These are phyloP conservation scores for Chaetomiaceae sp. DNA, from an alignment of 2,329 filamentous ascomycete genomes.

Conservation along the genomic window DNA sequence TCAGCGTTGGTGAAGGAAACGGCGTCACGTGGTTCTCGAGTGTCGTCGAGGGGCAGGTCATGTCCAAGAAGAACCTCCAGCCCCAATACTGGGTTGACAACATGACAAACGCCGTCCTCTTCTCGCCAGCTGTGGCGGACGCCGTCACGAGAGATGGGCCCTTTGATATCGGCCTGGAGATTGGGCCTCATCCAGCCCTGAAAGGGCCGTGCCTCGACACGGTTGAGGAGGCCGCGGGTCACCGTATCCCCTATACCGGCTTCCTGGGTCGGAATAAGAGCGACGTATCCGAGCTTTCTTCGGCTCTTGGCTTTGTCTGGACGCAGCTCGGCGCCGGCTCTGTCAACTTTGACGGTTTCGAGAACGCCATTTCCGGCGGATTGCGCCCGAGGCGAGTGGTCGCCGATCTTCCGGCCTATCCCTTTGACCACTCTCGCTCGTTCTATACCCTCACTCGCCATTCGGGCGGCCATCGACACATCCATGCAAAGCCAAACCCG, in stretches of 20 bases:
- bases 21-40: constrained; percentile 6
- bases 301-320: constrained; percentile 12
- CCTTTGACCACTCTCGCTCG: background rate
- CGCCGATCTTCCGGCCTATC: background rate
- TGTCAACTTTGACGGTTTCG: constrained; percentile 8
- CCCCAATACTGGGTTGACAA: constrained; percentile 26
- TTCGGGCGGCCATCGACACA: background rate
- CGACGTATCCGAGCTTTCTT: constrained; percentile 10
- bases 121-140: constrained; percentile 20
- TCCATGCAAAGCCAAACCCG: background rate
- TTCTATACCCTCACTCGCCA: background rate
- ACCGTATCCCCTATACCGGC: constrained; percentile 9
- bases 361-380: background rate
- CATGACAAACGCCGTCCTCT: constrained; percentile 25
- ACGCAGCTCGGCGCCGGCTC: background rate
- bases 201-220: constrained; percentile 33
- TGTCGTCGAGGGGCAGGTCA: background rate
- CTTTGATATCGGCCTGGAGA: constrained; percentile 29
- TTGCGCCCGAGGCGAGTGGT: background rate
- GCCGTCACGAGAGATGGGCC: background rate
- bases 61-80: background rate
- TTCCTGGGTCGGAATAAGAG: background rate
- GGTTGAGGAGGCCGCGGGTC: background rate
- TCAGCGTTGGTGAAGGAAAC: background rate
- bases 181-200: constrained; percentile 39